A percentile compares a stretch with the other conserved stretches of the same genome.
Conservation (phyloP, 108 stramenopile genomes). For the Skeletonema tropicum region DNA sequence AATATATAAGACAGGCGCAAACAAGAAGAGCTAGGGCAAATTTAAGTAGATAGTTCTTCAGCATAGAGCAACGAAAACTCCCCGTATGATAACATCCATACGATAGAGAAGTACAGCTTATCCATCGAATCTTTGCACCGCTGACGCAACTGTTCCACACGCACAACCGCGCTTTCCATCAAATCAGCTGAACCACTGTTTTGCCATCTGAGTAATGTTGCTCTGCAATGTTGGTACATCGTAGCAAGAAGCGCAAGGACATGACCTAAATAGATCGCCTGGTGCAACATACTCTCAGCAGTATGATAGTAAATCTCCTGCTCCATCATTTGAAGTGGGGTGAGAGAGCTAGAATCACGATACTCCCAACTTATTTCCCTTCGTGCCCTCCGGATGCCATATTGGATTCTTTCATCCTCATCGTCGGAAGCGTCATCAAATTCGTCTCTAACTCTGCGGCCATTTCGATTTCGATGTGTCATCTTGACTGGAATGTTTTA, state of each 20-base stretch:
- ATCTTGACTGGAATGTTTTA: too few relatives aligned
- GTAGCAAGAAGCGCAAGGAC: neutral
- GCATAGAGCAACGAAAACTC: conserved; percentile 32
- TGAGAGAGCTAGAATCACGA: conserved; percentile 6
- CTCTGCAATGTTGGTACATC: neutral
- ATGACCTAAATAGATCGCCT: neutral
- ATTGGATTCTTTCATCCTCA: conserved; percentile 6
- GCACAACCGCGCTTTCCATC: neutral
- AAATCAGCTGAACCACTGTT: neutral
- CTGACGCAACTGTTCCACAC: neutral
- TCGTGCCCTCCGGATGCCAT: neutral
- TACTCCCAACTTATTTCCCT: neutral
- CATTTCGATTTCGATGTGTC: neutral
- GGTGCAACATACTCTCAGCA: neutral
- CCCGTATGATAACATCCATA: conserved; percentile 14
- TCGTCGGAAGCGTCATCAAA: neutral
- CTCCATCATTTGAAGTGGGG: neutral
- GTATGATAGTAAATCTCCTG: too few relatives aligned
- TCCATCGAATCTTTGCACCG: neutral
- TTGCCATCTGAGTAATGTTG: neutral
- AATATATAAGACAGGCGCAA: too few relatives aligned
- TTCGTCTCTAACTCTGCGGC: neutral
- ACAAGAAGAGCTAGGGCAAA: too few relatives aligned
- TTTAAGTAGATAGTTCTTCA: conserved; percentile 19
- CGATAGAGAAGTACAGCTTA: conserved; percentile 2